Base-by-base conservation (phyloP, 371 early-diverging fungal genomes). In the Zychaea mexicana region DNA sequence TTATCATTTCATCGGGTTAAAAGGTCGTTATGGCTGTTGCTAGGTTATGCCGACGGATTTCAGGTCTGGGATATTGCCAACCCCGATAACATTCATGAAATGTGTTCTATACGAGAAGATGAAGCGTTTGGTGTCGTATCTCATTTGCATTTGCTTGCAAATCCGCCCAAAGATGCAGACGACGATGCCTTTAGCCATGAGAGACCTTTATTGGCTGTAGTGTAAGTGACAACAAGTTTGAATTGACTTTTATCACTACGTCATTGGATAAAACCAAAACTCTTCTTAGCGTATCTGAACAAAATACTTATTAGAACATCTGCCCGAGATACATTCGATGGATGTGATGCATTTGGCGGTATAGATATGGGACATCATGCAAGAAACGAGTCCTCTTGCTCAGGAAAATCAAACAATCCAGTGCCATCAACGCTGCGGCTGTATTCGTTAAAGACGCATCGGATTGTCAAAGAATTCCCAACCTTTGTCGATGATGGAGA, bases 1-100 rank as follows among this genome's bases (percentile, higher is more conserved):
- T 22, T 21, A 22, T 6, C 56, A 27, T 52, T 42, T 56, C 27
- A 57, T 27, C 13, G 42, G n/a, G 19, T 56, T 30, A 45, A 21
- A 63, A 84, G 83, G 61, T 71, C 74, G 24, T 68, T 72, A n/a
- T 85, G 87, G 58, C 68, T 94, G 28, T 62, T 91, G 27, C 71
- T 94, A 30, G 94, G 93, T 7, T 94, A 94, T 72, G 69, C 71
- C 6, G 85, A 87, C 62, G 94, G 94, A 2, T 90, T 94, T 68
- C 94, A 94, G 62, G 76, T 94, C 12, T 94, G 94, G 94, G 82
- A 90, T 62, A 77, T 92, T 12, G 78, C 87, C 5, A 83, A 89
- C 59, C 78, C 84, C 9, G 88, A 90, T 64, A 87, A 89, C 65
- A 84, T 90, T 30, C 86, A 82, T 57, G 94, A 94, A 72, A 69